Base-by-base conservation (phyloP, 495 filamentous ascomycete genomes). In the Friedmanniomyces endolithicus region DNA sequence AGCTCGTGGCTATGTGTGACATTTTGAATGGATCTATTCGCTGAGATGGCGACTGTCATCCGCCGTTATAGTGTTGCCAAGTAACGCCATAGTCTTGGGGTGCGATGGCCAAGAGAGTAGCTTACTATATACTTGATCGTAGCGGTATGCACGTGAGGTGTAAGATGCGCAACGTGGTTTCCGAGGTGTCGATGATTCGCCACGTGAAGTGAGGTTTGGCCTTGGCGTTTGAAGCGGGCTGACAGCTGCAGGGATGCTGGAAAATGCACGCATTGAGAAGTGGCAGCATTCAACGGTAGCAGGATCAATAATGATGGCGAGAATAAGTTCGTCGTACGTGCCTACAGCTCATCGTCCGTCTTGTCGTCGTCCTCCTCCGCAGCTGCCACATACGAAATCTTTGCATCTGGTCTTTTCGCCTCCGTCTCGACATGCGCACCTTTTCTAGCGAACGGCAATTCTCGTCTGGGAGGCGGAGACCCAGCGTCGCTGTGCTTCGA, bases 321-420 rank as follows among this genome's bases (percentile, higher is more conserved):
- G 27, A 9, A 4, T 31, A 3, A 31, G 27, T 3, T 31, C 9
- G 27, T 31, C 27, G 9, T 31, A 9, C 27, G 27, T 31, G 27
- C 12, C 37, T 41, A 41, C 37, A 41, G 17, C 37, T 52, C 49
- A 52, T 52, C 49, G 35, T 52, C 49, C 16, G 33, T 41, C 49
- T 39, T 20, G 3, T 52, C 49, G 19, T 52, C 49, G 1, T 52
- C 44, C 3, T 47, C 19, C 44, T 14, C 17, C 20, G 12, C 6
- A 20, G 7, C 6, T 25, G 44, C 12, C 2, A 20, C 44, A 47
- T 6, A 19, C 16, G 8, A 4, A 41, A 19, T 6, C 24, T 41
- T 24, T 33, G 49, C 4, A 3, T 31, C 27, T 9, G 27, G 27
- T 31, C 3, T 31, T 9, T 31, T 31, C 27, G 27, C 27, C 27